These are phyloP conservation scores for Lentithecium fluviatile DNA, from an alignment of 495 filamentous ascomycete species.

Conservation along the genomic window DNA sequence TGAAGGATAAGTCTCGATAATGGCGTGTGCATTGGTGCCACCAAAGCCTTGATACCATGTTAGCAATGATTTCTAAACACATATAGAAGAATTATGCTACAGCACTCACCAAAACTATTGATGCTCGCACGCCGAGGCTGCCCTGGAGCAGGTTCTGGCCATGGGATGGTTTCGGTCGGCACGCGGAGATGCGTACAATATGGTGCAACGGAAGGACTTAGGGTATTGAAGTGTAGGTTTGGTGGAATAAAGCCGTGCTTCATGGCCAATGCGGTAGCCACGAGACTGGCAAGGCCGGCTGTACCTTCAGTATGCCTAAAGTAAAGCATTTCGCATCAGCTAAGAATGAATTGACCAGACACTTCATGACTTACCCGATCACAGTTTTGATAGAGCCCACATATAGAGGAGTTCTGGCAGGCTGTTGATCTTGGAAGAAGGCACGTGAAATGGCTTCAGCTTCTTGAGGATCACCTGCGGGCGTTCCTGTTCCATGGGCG, in stretches of 20 bases:
- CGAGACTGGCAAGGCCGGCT: slow-evolving; percentile 36
- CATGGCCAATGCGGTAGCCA: slow-evolving; percentile 26
- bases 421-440: no score
- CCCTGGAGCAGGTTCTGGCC: slow-evolving; percentile 7
- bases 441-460: slow-evolving; percentile 27
- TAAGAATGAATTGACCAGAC: no score
- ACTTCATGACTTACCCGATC: no score
- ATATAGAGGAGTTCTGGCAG: no score
- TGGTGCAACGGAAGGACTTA: slow-evolving; percentile 9
- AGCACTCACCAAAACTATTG: slow-evolving; percentile 20
- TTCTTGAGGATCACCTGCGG: slow-evolving; percentile 48
- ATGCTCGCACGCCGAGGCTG: neutral
- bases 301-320: slow-evolving; percentile 42
- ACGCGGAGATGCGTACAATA: slow-evolving; percentile 8
- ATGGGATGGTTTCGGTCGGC: neutral
- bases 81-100: no score
- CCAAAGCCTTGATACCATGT: no score
- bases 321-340: no score
- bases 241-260: slow-evolving; percentile 31
- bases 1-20: no score
- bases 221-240: slow-evolving; percentile 4
- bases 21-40: slow-evolving; percentile 7
- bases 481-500: slow-evolving; percentile 23
- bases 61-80: no score
- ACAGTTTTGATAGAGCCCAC: no score